A percentile compares a stretch with the other conserved stretches of the same genome.
These are phyloP conservation scores for Globomyces sp. DNA, from an alignment of 371 early-diverging fungal species.

Conservation along the genomic window DNA sequence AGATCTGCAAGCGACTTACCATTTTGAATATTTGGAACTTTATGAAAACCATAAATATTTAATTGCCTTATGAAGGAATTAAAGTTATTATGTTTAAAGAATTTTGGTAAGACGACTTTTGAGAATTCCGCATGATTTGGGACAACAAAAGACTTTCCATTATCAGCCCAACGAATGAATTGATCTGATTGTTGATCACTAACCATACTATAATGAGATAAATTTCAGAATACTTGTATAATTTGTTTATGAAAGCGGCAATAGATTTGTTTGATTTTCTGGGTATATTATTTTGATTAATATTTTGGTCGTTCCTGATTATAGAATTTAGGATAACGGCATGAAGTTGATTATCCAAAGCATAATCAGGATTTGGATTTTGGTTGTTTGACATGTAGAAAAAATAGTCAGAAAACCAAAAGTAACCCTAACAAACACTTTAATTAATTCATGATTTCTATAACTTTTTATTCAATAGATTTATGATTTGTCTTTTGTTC, in stretches of 20 bases:
- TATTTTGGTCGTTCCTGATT: too few relatives aligned
- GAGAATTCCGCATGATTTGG: conserved; percentile 40
- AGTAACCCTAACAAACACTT: too few relatives aligned
- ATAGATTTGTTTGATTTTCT: conserved; percentile 52
- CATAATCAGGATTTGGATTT: too few relatives aligned
- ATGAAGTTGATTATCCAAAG: too few relatives aligned
- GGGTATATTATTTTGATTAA: too few relatives aligned
- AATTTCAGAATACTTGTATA: conserved; percentile 50
- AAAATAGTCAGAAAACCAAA: too few relatives aligned
- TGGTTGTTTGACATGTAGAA: too few relatives aligned
- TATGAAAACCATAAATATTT: conserved; percentile 96
- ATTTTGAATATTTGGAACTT: conserved; percentile 76
- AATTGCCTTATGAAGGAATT: conserved; percentile 93
- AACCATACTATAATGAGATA: conserved; percentile 46
- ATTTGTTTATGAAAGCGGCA: conserved; percentile 85
- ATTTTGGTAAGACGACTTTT: conserved; percentile 66
- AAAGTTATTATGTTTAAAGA: conserved; percentile 93
- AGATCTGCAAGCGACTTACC: conserved; percentile 52
- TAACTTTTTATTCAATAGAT: too few relatives aligned
- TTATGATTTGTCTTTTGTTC: too few relatives aligned
- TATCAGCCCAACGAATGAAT: conserved; percentile 69
- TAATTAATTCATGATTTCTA: too few relatives aligned
- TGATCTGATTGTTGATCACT: conserved; percentile 62
- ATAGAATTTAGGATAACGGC: too few relatives aligned
- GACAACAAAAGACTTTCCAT: conserved; percentile 77